Conservation (phyloP, 163 green algal genomes). For the Trebouxia gelatinosa region DNA sequence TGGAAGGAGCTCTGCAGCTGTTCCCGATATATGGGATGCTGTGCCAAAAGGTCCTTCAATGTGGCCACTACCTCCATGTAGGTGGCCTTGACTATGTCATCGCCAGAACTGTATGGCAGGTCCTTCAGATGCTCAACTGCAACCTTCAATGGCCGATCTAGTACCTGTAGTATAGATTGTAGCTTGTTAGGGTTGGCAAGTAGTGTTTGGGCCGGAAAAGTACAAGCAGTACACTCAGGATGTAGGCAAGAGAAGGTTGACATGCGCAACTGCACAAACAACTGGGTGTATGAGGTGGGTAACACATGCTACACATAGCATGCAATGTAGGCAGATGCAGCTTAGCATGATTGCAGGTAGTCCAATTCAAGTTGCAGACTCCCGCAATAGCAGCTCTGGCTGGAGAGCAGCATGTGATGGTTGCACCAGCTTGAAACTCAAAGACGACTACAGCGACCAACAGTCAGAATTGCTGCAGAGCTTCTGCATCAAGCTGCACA, state of each 20-base stretch:
- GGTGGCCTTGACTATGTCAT: constrained; percentile 85
- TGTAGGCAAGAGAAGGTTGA: neutral
- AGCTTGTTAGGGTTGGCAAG: neutral
- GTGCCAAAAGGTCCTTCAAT: constrained; percentile 91
- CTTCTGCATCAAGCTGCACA: too few species aligned
- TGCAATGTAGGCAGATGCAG: too few species aligned
- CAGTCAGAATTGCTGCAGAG: too few species aligned
- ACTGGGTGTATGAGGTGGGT: too few species aligned
- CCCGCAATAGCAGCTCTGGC: too few species aligned
- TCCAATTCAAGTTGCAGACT: too few species aligned
- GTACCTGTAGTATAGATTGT: constrained; percentile 19
- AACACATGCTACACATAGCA: too few species aligned
- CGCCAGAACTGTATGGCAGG: constrained; percentile 61
- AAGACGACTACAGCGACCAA: too few species aligned
- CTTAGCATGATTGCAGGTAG: too few species aligned
- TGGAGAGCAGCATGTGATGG: too few species aligned
- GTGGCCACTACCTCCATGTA: constrained; percentile 94
- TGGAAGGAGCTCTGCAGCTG: constrained; percentile 75
- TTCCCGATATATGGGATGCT: constrained; percentile 96
- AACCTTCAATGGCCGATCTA: constrained; percentile 59
- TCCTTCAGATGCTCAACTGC: constrained; percentile 84
- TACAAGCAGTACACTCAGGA: neutral
- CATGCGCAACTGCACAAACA: too few species aligned
- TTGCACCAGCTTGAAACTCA: too few species aligned
- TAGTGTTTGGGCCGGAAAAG: neutral